Percentiles rank a stretch among this genome's conserved stretches.
phyloP scores from a whole-genome alignment of 768 basidiomycete genomes.

The Mycena metata region DNA sequence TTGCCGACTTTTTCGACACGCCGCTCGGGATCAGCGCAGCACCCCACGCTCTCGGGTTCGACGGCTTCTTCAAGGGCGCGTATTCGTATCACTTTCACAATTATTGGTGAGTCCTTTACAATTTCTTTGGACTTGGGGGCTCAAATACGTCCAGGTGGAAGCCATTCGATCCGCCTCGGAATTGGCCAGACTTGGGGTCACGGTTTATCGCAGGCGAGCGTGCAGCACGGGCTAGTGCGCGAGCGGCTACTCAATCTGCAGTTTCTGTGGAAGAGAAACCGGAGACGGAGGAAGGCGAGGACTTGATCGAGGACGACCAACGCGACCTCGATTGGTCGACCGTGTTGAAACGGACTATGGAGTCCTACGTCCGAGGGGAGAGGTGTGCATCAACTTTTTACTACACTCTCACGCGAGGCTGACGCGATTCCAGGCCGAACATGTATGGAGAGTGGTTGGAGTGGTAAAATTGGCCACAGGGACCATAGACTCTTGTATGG shows the following conservation, averaged over 20 bases:
- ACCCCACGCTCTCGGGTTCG: conserved; percentile 90
- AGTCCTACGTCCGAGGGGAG: conserved; percentile 92
- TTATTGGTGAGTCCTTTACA: conserved; percentile 72
- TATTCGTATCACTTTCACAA: conserved; percentile 98
- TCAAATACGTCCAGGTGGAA: conserved; percentile 79
- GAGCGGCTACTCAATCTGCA: conserved; percentile 51
- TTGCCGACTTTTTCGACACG: conserved; percentile 90
- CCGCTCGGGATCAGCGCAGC: conserved; percentile 80
- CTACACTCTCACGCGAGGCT: neutral
- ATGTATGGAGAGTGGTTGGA: conserved; percentile 91
- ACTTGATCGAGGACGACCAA: conserved; percentile 71
- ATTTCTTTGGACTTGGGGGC: conserved; percentile 21
- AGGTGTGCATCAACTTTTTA: conserved; percentile 29
- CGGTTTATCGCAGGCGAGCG: conserved; percentile 84
- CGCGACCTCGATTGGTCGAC: conserved; percentile 93
- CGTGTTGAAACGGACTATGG: conserved; percentile 95
- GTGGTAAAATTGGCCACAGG: conserved; percentile 54
- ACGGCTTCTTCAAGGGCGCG: conserved; percentile 96
- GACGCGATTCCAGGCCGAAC: conserved; percentile 67
- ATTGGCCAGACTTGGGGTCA: conserved; percentile 94
- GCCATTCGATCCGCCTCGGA: conserved; percentile 92
- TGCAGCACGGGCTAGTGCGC: conserved; percentile 59
- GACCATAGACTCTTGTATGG: neutral
- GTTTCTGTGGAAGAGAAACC: conserved; percentile 34
- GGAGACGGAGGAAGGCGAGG: conserved; percentile 61